Percentiles rank a stretch among this genome's conserved stretches.
phyloP scores from a whole-genome alignment of 2,329 filamentous ascomycete genomes.

The Elsinoe batatas region DNA sequence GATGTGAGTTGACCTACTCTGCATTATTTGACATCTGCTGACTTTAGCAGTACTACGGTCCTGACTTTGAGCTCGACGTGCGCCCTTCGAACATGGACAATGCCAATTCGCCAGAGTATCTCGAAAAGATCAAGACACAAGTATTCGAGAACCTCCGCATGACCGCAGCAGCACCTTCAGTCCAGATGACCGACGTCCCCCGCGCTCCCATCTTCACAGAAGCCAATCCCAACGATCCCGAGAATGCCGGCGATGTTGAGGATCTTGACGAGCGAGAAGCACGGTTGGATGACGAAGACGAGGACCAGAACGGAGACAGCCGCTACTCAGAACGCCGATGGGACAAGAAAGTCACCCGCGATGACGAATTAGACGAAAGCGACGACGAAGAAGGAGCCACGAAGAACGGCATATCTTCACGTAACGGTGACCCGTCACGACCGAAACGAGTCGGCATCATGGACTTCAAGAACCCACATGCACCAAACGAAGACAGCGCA shows the following conservation, averaged over 20 bases:
- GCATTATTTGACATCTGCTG: conserved; percentile 16
- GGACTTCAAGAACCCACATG: conserved; percentile 50
- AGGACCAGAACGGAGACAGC: conserved; percentile 77
- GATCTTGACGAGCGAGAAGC: conserved; percentile 55
- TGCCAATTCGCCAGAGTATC: conserved; percentile 57
- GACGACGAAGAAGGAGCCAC: conserved; percentile 76
- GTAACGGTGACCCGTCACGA: conserved; percentile 31
- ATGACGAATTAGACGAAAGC: conserved; percentile 77
- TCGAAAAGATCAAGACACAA: conserved; percentile 56
- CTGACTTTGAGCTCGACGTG: conserved; percentile 60
- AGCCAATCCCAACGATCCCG: conserved; percentile 16
- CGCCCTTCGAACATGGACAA: conserved; percentile 65
- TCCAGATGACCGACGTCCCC: conserved; percentile 56
- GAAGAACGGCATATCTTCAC: conserved; percentile 59
- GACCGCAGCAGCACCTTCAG: conserved; percentile 50
- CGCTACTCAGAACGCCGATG: conserved; percentile 73
- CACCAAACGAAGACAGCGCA: conserved; percentile 42
- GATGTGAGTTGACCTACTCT: conserved; percentile 37
- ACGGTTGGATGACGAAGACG: conserved; percentile 58
- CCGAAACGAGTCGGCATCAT: conserved; percentile 48
- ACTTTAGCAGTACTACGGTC: conserved; percentile 51
- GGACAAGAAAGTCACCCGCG: conserved; percentile 62
- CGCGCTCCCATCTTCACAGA: conserved; percentile 37
- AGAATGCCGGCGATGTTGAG: conserved; percentile 39
- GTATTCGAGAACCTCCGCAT: conserved; percentile 58